A percentile compares a stretch with the other conserved stretches of the same genome.
Evolutionary conservation across 495 filamentous ascomycete species (phyloP).

Genomic region (Poronia punctata): DNA sequence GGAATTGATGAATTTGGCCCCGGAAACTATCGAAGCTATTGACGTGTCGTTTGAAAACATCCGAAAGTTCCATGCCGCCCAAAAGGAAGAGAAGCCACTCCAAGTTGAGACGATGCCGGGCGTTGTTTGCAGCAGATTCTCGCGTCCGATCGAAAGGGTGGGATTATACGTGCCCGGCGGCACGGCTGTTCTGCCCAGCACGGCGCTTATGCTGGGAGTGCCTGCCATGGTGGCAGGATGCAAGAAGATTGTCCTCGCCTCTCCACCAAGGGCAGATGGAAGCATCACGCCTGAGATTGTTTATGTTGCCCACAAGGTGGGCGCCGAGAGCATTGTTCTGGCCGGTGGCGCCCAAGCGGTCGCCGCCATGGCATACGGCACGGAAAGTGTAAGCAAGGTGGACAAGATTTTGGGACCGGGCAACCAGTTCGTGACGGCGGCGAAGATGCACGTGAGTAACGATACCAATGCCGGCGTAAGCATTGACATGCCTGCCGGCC

Average conservation of each 20-base stretch:
- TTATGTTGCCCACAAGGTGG: conserved; percentile 95
- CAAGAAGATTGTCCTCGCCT: conserved; percentile 86
- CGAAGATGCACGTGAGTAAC: conserved; percentile 95
- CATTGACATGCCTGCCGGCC: conserved; percentile 98
- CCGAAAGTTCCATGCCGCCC: conserved; percentile 82
- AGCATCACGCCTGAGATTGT: conserved; percentile 94
- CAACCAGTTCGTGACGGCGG: conserved; percentile 97
- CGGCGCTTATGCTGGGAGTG: conserved; percentile 95
- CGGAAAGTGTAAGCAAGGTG: conserved; percentile 80
- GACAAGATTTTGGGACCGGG: conserved; percentile 98
- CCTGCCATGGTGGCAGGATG: conserved; percentile 98
- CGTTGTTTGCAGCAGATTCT: conserved; percentile 88
- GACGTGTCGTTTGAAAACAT: conserved; percentile 93
- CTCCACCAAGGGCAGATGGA: conserved; percentile 83
- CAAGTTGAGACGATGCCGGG: conserved; percentile 95
- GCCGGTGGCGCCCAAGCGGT: conserved; percentile 97
- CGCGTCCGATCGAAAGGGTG: conserved; percentile 84
- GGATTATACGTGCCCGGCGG: conserved; percentile 94
- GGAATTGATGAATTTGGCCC: conserved; percentile 73
- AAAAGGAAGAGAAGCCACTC: conserved; percentile 67
- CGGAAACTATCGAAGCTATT: conserved; percentile 82
- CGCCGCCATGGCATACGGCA: conserved; percentile 79
- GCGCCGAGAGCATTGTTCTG: conserved; percentile 88
- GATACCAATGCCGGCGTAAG: conserved; percentile 90
- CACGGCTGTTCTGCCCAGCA: conserved; percentile 90